Base-by-base conservation (phyloP, 2,329 filamentous ascomycete species). In the Amauroascus verrucosus region DNA sequence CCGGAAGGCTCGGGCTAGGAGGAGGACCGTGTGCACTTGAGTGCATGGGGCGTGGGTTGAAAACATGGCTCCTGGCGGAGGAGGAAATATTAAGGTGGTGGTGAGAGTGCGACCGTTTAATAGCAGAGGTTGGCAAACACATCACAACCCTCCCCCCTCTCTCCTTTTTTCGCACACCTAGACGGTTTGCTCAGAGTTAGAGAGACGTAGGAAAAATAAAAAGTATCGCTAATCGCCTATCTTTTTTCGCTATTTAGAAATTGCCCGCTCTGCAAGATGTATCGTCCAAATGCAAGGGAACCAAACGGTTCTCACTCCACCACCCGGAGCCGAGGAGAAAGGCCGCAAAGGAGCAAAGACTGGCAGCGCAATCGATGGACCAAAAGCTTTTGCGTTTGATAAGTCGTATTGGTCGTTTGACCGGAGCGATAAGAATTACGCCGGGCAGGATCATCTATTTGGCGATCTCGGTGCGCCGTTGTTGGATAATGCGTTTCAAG, bases 51-150 rank as follows among this genome's bases (percentile, higher is more conserved):
- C 53, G 66, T 35, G 30, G 26, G 62, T 60, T 57, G 57, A 41
- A 61, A 70, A 61, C 54, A 87, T 87, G 84, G 78, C 81, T 65
- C 76, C 80, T 63, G 78, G 80, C 63, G 87, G 87, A 66, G 89
- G 86, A 74, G 90, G 93, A 68, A 98, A 98, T 69, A 98, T 98
- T 72, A 98, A 98, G 84, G 93, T 98, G 75, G 93, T 98, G 77
- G 93, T 98, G 77, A 83, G 93, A 75, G 84, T 86, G 64, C 83
- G 93, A 68, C 93, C 93, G 48, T 98, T 98, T 75, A 98, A 98
- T 72, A 83, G 82, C 66, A 83, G 90, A 91, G 88, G 89, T 91
- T 77, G 68, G 67, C 64, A 7, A 18, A n/a, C n/a, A n/a, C n/a
- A n/a, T n/a, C n/a, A n/a, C n/a, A n/a, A n/a, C n/a, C n/a, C n/a